Evolutionary conservation across 129 eudicot genomes (phyloP).

Genomic region (Helianthus tuberosus): DNA sequence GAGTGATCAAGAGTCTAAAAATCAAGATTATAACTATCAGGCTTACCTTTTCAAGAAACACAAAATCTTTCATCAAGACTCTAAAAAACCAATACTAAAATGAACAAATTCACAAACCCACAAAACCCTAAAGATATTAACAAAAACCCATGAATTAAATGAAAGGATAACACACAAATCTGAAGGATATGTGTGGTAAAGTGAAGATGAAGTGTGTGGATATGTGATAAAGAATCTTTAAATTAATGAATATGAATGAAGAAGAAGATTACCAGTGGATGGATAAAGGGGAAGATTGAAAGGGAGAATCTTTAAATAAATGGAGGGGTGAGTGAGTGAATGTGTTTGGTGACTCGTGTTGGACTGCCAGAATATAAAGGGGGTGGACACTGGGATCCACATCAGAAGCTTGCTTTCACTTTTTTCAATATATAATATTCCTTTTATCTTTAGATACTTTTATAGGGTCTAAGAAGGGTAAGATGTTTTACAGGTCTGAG

Average conservation of each 20-base stretch:
- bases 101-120: neutral
- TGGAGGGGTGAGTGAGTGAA: constrained; percentile 6
- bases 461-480: no score
- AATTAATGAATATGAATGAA: neutral
- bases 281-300: constrained; percentile 38
- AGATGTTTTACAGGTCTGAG: no score
- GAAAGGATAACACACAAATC: neutral
- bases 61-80: neutral
- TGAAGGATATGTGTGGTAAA: neutral
- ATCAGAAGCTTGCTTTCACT: constrained; percentile 25
- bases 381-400: constrained; percentile 46
- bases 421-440: constrained; percentile 25
- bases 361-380: constrained; percentile 38
- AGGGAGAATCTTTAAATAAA: constrained; percentile 32
- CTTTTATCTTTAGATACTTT: no score
- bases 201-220: no score
- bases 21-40: no score
- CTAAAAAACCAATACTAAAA: neutral
- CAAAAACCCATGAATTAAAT: no score
- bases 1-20: constrained; percentile 11
- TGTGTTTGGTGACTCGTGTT: constrained; percentile 26
- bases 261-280: neutral
- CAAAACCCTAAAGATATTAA: constrained; percentile 15
- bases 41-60: constrained; percentile 14
- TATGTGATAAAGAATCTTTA: constrained; percentile 13